Evolutionary conservation across 1,284 basidiomycete genomes (phyloP), one percentile per base, ranked within the genome.

Genomic region (Papiliotrema laurentii): DNA sequence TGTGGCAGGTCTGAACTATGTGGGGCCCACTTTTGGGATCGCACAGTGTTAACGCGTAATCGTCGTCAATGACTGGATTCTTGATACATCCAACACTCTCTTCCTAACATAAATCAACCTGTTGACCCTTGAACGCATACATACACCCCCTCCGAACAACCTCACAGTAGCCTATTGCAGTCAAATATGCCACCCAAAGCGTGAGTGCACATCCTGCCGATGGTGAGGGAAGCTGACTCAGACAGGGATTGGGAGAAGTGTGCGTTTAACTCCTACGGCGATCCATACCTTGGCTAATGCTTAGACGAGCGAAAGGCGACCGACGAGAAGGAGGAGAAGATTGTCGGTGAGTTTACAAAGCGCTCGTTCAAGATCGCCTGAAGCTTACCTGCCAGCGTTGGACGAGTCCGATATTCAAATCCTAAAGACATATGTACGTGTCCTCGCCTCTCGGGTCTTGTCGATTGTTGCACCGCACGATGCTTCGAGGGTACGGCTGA

Each of bases 361-460:
- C 22, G 16, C 27, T 22, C 21, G 31, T 5, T 24, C n/a, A 27
- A 2, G 24, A 31, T 37, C 40, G 36, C 2, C 21, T 5, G 3
- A 31, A 24, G 48, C 53, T 47, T 42, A 39, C 10, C 53, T 48
- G 44, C 34, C 66, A 86, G 94, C 87, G 44, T 84, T 99, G 56
- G 96, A 97, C 69, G 96, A 97, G 67, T 93, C 89, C 55, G 96
- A 98, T 71, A 99, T 99, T 51, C 94, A 98, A 75, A 94, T 99
- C 55, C 82, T 99, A 60, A 97, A 97, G 79, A 99, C 96, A 54
- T 99, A 98, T 73, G 91, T 78, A 49, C 49, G 76, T 85, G 71
- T 47, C 78, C 57, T 14, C 38, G 27, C 40, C 5, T 41, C 21
- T 28, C 22, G 33, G 18, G 34, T 21, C 36, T 30, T 25, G 33